Conservation (phyloP, 2,329 filamentous ascomycete genomes). For the Pseudogymnoascus sp. region DNA sequence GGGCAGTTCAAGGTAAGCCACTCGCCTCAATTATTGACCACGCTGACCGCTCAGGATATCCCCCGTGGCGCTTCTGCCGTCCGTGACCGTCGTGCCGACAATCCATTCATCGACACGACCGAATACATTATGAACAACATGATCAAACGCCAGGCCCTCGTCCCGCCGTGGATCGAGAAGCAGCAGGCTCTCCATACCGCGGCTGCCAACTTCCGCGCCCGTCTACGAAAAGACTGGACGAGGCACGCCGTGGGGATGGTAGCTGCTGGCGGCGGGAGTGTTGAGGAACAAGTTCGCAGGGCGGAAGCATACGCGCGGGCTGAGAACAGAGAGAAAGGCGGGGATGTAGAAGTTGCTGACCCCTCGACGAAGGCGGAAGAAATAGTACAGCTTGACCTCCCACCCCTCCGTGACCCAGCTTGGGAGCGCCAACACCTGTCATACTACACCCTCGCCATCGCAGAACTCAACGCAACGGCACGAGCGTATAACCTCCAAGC, state of each 20-base stretch:
- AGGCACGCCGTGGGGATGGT: slow-evolving; percentile 75
- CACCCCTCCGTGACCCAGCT: slow-evolving; percentile 67
- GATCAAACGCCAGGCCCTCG: slow-evolving; percentile 90
- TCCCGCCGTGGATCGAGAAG: slow-evolving; percentile 98
- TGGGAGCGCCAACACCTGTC: slow-evolving; percentile 67
- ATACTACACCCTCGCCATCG: slow-evolving; percentile 70
- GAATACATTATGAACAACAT: slow-evolving; percentile 99
- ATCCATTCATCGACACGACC: slow-evolving; percentile 89
- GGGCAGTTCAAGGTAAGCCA: slow-evolving; percentile 63
- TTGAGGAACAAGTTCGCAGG: slow-evolving; percentile 63
- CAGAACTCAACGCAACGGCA: slow-evolving; percentile 69
- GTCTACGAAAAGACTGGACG: slow-evolving; percentile 77
- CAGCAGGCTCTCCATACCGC: slow-evolving; percentile 79
- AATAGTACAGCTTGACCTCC: slow-evolving; percentile 30
- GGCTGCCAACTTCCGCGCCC: slow-evolving; percentile 59
- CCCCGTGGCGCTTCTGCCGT: slow-evolving; percentile 72
- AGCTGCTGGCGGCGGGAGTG: slow-evolving; percentile 63
- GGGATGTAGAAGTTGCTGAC: slow-evolving; percentile 30
- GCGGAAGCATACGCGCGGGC: slow-evolving; percentile 70
- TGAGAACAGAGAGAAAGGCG: slow-evolving; percentile 50
- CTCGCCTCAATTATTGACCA: not conserved
- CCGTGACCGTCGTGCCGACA: slow-evolving; percentile 72
- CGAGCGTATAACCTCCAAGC: slow-evolving; percentile 94
- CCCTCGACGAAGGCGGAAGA: not conserved
- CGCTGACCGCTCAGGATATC: slow-evolving; percentile 50